phyloP scores from a whole-genome alignment of 2,329 filamentous ascomycete species.

The Hypoxylon sp. region DNA sequence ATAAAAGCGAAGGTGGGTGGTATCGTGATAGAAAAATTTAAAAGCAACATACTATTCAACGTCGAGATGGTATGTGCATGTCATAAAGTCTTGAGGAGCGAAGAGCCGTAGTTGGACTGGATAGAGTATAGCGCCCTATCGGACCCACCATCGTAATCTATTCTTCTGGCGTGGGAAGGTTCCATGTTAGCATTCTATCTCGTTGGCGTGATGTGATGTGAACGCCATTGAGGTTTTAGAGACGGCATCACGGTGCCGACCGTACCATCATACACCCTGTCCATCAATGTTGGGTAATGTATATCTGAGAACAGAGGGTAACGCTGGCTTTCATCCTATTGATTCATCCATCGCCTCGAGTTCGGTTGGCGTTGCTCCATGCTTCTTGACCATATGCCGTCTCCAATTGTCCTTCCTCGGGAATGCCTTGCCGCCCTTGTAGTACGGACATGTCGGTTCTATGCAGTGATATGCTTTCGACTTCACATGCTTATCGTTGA shows the following conservation, averaged over 20 bases:
- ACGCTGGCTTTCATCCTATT: slow-evolving; percentile 35
- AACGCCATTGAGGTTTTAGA: neutral
- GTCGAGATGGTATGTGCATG: slow-evolving; percentile 1
- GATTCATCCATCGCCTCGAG: slow-evolving; percentile 50
- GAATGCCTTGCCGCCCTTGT: slow-evolving; percentile 71
- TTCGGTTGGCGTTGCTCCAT: slow-evolving; percentile 53
- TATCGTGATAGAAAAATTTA: neutral
- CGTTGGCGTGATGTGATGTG: neutral
- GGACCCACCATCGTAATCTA: no score
- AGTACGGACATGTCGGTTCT: slow-evolving; percentile 68
- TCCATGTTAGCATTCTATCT: neutral
- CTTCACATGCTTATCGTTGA: slow-evolving; percentile 74
- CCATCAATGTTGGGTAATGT: neutral
- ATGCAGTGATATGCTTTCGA: slow-evolving; percentile 73
- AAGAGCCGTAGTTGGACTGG: neutral
- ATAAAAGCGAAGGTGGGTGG: slow-evolving; percentile 13
- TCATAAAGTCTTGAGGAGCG: neutral
- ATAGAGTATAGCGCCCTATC: neutral
- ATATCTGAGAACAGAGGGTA: neutral
- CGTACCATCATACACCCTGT: neutral
- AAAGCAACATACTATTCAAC: neutral
- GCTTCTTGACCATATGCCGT: slow-evolving; percentile 73
- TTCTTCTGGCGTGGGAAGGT: neutral
- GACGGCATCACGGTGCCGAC: neutral
- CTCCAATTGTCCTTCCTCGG: slow-evolving; percentile 75